Base-by-base conservation (phyloP, 2,329 filamentous ascomycete genomes). In the Ophiostoma sp. region DNA sequence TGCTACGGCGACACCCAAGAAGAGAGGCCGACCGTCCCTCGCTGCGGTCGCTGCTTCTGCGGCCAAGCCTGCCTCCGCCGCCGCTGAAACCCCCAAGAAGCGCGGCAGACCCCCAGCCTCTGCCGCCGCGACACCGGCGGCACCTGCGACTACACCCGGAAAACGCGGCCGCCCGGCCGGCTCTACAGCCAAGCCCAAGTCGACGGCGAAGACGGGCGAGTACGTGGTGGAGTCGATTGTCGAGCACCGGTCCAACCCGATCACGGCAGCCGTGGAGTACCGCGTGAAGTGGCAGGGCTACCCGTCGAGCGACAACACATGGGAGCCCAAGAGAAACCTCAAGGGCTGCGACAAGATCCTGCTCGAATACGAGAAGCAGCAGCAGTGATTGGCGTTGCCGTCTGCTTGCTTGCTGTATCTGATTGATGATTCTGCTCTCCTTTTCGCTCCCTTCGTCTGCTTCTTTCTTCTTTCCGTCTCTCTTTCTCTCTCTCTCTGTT, bases 271-370 rank as follows among this genome's bases (percentile, higher is more conserved):
- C 69, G 76, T 79, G 70, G 74, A 79, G 72, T 87, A 83, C 73
- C 70, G 77, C 3, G 79, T 87, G 67, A 84, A 86, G 74, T 87
- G 84, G 85, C 79, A 81, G 71, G 82, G 81, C 0, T 86, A 78
- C 67, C 66, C 76, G 0, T 70, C 72, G 0, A 74, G 76, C 18
- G 73, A 82, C 0, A 84, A 81, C 69, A 85, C 83, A 0, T 87
- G 84, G 85, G 84, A 85, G 76, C 82, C 82, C 1, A 79, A 77
- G 72, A 73, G 68, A 18, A 81, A 84, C 68, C 72, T 86, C 18
- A 67, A 65, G 0, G 77, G 80, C 2, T 83, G 82, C 67, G 68
- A 70, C 9, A 71, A 72, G 1, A 70, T 79, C 0, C 71, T 84
- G 44, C 72, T 73, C 9, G 75, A 73, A 2, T 83, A 78, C 68